Evolutionary conservation across 139 green algal genomes (phyloP).

Genomic region (Diplosphaera chodatii): DNA sequence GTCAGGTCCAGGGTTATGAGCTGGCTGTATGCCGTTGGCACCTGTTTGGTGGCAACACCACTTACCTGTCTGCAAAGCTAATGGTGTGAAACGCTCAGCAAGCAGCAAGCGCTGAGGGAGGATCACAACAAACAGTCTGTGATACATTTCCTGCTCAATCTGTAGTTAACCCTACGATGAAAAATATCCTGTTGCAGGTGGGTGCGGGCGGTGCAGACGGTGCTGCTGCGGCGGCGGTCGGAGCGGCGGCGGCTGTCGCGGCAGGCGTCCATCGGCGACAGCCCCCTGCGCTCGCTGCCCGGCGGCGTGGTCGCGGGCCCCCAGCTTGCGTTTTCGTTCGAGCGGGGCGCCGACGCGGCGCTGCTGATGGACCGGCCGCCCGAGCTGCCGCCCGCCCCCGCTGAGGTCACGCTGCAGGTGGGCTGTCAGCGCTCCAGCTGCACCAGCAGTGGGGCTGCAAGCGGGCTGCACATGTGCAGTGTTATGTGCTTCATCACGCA

Average conservation of each 20-base stretch:
- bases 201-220: conserved; percentile 18
- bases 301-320: conserved; percentile 12
- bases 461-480: no score
- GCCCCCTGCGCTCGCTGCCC: conserved; percentile 7
- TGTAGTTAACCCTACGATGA: no score
- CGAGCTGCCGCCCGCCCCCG: conserved; percentile 5
- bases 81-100: no score
- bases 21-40: background rate
- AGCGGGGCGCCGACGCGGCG: background rate
- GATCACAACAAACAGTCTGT: no score
- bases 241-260: background rate
- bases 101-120: no score
- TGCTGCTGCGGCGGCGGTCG: conserved; percentile 31
- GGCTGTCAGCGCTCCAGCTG: no score
- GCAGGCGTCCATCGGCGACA: background rate
- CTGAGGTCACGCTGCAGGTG: conserved; percentile 16
- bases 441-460: no score
- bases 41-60: no score
- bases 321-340: conserved; percentile 11
- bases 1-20: no score
- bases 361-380: conserved; percentile 9
- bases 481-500: no score
- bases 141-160: no score
- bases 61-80: no score
- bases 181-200: conserved; percentile 28